Conservation (phyloP, 2,329 filamentous ascomycete genomes). For the Cryphonectria carpinicola region DNA sequence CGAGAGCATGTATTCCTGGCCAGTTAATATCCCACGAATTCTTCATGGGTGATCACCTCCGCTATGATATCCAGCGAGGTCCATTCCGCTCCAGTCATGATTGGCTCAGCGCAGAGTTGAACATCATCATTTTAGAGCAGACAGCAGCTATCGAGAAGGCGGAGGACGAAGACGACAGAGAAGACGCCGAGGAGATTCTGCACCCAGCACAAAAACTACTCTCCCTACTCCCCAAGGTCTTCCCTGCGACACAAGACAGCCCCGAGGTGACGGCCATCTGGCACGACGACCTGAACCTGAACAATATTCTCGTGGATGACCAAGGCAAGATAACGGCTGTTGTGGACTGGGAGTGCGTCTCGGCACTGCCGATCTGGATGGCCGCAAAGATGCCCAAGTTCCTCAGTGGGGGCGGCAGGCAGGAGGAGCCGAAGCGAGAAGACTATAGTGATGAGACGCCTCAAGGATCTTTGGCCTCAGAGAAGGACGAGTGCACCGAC, state of each 20-base stretch:
- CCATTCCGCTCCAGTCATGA: constrained; percentile 44
- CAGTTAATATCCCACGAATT: constrained; percentile 40
- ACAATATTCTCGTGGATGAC: constrained; percentile 47
- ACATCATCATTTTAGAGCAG: constrained; percentile 38
- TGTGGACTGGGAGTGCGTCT: constrained; percentile 50
- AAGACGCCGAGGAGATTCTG: constrained; percentile 38
- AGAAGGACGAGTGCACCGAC: constrained; percentile 15
- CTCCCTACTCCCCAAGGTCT: constrained; percentile 38
- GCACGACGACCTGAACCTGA: constrained; percentile 42
- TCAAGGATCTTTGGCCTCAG: neutral
- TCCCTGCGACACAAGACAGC: constrained; percentile 33
- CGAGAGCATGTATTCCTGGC: constrained; percentile 27
- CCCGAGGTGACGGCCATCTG: constrained; percentile 41
- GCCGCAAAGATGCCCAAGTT: constrained; percentile 41
- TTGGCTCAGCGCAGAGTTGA: constrained; percentile 41
- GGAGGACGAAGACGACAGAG: constrained; percentile 37
- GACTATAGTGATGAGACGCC: constrained; percentile 36
- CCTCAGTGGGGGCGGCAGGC: constrained; percentile 35
- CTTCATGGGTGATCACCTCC: constrained; percentile 39
- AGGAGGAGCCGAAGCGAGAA: constrained; percentile 39
- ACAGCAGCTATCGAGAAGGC: constrained; percentile 30
- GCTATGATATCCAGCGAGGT: constrained; percentile 41
- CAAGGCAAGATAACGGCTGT: constrained; percentile 42
- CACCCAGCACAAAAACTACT: constrained; percentile 36
- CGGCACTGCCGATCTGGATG: constrained; percentile 45